Conservation (phyloP, 1,284 basidiomycete species). For the Prillingera fragicola region DNA sequence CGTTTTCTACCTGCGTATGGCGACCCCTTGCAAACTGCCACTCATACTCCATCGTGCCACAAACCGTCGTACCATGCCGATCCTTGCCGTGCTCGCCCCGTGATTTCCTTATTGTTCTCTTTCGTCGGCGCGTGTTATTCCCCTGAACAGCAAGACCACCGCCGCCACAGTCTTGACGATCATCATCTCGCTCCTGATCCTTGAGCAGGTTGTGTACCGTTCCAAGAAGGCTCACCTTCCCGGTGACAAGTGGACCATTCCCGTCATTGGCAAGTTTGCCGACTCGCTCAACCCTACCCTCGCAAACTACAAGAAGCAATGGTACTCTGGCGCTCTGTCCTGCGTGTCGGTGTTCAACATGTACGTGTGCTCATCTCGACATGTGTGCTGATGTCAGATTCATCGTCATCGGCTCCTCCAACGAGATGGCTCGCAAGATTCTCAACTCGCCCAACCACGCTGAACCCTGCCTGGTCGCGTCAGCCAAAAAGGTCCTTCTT, state of each 20-base stretch:
- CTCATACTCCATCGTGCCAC: background rate
- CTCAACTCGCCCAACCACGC: conserved; percentile 83
- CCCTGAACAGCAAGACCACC: conserved; percentile 38
- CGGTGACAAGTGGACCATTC: conserved; percentile 84
- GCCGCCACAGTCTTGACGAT: conserved; percentile 41
- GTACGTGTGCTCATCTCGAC: too few relatives aligned
- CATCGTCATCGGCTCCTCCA: conserved; percentile 92
- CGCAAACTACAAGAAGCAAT: conserved; percentile 82
- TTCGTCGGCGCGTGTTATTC: background rate
- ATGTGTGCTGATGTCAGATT: conserved; percentile 61
- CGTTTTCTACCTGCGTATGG: background rate
- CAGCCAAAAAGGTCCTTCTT: conserved; percentile 80
- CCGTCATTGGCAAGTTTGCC: conserved; percentile 85
- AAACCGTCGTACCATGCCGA: background rate
- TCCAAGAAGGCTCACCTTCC: conserved; percentile 81
- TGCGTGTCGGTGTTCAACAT: conserved; percentile 93
- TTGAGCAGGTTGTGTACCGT: conserved; percentile 70
- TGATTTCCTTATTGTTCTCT: background rate
- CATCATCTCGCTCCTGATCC: conserved; percentile 43
- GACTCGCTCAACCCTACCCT: conserved; percentile 83
- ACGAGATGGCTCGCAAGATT: conserved; percentile 84
- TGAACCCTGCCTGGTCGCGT: conserved; percentile 89
- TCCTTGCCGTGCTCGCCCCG: background rate
- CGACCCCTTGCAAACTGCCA: background rate
- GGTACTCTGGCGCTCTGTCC: conserved; percentile 76